A percentile compares a stretch with the other conserved stretches of the same genome.
Conservation (phyloP, 306 rosid species). For the Fragaria iinumae region DNA sequence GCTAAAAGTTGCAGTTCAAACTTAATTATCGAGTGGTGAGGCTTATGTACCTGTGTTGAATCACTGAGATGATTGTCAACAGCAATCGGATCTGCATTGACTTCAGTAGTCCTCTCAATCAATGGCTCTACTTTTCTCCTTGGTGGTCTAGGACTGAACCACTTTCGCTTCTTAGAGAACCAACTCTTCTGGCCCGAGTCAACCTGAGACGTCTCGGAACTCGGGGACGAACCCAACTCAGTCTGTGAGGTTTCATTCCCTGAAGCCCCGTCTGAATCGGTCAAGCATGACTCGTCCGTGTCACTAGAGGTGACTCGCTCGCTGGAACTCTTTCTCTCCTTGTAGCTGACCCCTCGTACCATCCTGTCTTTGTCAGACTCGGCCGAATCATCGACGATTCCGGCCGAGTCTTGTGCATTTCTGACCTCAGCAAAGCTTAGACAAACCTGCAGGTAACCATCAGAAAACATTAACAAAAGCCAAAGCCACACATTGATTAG, state of each 20-base stretch:
- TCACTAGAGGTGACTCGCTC: slow-evolving; percentile 21
- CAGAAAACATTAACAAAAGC: not conserved
- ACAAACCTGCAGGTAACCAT: slow-evolving; percentile 39
- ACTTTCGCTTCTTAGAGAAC: slow-evolving; percentile 37
- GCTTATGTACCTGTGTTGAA: slow-evolving; percentile 24
- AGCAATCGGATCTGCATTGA: not conserved
- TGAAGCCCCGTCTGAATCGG: slow-evolving; percentile 40
- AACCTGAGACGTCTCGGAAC: not conserved
- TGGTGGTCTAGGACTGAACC: slow-evolving; percentile 24
- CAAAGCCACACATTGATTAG: not conserved
- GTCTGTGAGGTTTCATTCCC: slow-evolving; percentile 7
- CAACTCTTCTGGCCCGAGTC: slow-evolving; percentile 26
- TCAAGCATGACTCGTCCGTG: slow-evolving; percentile 31
- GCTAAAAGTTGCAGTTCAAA: not conserved
- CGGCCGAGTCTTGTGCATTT: slow-evolving; percentile 17
- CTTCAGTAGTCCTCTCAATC: slow-evolving; percentile 16
- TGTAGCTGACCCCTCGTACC: slow-evolving; percentile 23
- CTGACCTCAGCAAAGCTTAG: slow-evolving; percentile 40
- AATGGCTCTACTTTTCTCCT: slow-evolving; percentile 26
- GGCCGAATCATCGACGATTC: slow-evolving; percentile 22
- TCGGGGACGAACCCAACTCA: slow-evolving; percentile 16
- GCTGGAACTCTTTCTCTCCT: slow-evolving; percentile 20
- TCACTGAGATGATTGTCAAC: not conserved
- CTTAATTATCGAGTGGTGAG: not conserved
- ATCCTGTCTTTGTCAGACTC: slow-evolving; percentile 27